Percentiles rank a stretch among this genome's conserved stretches.
phyloP scores from a whole-genome alignment of 2,329 filamentous ascomycete genomes.

The Calonectria pteridis region DNA sequence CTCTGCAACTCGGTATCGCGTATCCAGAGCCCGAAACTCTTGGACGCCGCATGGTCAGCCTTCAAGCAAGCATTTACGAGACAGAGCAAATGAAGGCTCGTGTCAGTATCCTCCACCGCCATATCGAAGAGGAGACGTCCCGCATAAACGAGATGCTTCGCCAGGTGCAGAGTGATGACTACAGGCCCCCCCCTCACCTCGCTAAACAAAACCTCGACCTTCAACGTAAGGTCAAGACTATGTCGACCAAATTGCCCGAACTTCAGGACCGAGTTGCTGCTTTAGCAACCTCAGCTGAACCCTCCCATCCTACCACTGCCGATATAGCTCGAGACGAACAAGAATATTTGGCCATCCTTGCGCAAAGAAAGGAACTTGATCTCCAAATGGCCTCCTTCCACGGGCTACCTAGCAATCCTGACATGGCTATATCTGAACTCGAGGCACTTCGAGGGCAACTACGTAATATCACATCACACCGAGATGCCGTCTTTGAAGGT shows the following conservation, averaged over 20 bases:
- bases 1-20: conserved; percentile 63
- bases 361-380: conserved; percentile 71
- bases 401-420: conserved; percentile 78
- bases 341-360: conserved; percentile 68
- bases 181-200: conserved; percentile 68
- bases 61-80: conserved; percentile 67
- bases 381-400: conserved; percentile 74
- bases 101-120: conserved; percentile 66
- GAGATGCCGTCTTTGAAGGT: conserved; percentile 82
- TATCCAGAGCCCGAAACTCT: conserved; percentile 63
- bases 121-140: conserved; percentile 65
- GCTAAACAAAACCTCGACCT: conserved; percentile 80
- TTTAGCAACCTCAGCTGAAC: conserved; percentile 49
- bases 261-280: conserved; percentile 62
- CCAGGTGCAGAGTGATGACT: conserved; percentile 59
- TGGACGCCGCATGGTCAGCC: conserved; percentile 64
- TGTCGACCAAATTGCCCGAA: conserved; percentile 76
- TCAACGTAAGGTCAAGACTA: conserved; percentile 76
- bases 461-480: conserved; percentile 67
- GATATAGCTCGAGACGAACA: conserved; percentile 70
- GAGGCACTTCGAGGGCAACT: conserved; percentile 76
- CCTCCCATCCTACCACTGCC: conserved; percentile 64
- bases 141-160: conserved; percentile 54
- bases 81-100: conserved; percentile 68
- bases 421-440: conserved; percentile 77